A percentile compares a stretch with the other conserved stretches of the same genome.
These are phyloP conservation scores for Phialophora verrucosa DNA, from an alignment of 2,329 filamentous ascomycete species.

Conservation along the genomic window DNA sequence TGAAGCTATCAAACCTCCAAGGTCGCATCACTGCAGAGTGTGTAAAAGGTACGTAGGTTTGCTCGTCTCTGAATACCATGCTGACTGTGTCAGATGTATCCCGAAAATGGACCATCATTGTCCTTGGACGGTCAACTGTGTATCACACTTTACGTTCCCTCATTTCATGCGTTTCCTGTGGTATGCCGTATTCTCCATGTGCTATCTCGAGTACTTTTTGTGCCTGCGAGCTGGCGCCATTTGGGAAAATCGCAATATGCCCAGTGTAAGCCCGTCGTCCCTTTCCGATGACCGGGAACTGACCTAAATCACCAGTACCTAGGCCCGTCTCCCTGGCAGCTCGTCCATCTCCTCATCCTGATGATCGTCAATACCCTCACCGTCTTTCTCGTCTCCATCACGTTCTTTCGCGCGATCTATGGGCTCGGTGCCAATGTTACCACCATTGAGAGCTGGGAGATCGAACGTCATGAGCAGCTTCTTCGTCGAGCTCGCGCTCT, in stretches of 20 bases:
- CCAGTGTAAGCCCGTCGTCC: conserved; percentile 55
- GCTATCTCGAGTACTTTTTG: conserved; percentile 62
- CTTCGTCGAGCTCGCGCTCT: conserved; percentile 54
- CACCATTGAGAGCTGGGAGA: conserved; percentile 69
- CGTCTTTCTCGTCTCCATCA: conserved; percentile 60
- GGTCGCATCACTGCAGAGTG: conserved; percentile 69
- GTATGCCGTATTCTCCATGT: conserved; percentile 64
- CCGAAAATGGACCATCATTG: conserved; percentile 72
- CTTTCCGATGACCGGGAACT: conserved; percentile 23
- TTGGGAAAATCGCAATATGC: conserved; percentile 62
- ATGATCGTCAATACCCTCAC: conserved; percentile 62
- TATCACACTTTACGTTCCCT: conserved; percentile 68
- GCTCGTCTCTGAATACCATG: not conserved
- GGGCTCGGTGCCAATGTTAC: conserved; percentile 63
- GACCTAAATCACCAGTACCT: conserved; percentile 55
- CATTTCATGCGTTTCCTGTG: conserved; percentile 69
- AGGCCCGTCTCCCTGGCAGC: conserved; percentile 59
- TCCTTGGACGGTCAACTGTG: conserved; percentile 70
- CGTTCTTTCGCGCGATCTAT: conserved; percentile 62
- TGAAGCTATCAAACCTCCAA: conserved; percentile 64
- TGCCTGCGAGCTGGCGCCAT: conserved; percentile 58
- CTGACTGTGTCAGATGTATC: conserved; percentile 57
- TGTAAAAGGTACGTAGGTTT: conserved; percentile 59
- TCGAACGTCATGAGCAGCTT: conserved; percentile 55
- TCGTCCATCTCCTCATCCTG: conserved; percentile 62